Evolutionary conservation across 345 rosid species (phyloP), one percentile per base, ranked within the genome.

Genomic region (Chamaenerion angustifolium): DNA sequence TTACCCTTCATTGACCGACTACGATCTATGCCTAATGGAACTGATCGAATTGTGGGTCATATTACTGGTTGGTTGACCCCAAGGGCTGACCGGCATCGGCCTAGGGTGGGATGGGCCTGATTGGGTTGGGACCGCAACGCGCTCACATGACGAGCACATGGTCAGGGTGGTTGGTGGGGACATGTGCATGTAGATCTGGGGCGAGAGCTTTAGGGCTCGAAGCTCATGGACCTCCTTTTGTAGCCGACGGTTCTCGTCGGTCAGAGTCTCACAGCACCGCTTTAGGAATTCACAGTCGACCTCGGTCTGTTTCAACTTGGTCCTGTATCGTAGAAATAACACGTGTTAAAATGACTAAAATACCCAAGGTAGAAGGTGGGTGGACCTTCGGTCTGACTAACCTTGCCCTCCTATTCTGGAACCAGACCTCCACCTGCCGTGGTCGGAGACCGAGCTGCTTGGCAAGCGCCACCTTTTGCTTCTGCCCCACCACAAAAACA

Each of bases 91-190:
- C 44, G 48, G 31, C 15, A 19, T 18, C 16, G 31, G 9, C 18
- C 27, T 41, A 16, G 55, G 49, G 37, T 16, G 43, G 44, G 62
- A 1, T 4, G 62, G n/a, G 14, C 64, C 49, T 0, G 37, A 8
- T 8, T 31, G 37, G 8, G 76, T 69, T 14, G 98, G 94, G 74
- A 71, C 80, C 23, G 78, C 79, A 5, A 87, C 86, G 58, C 87
- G 92, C 78, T 84, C 95, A 59, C 99, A 92, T 9, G 99, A 80
- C n/a, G 99, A 89, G 73, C 99, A 92, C 90, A 92, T 87, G 81
- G 95, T 92, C 50, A 92, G 78, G 16, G 99, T 92, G 23, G 96
- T 92, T 0, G 98, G 98, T 60, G 96, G 98, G 74, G 79, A 71
- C 95, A 87, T 82, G 54, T 82, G 94, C 99, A 92, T 87, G 95